Base-by-base conservation (phyloP, 2,329 filamentous ascomycete species). In the Simplicillium sp. region DNA sequence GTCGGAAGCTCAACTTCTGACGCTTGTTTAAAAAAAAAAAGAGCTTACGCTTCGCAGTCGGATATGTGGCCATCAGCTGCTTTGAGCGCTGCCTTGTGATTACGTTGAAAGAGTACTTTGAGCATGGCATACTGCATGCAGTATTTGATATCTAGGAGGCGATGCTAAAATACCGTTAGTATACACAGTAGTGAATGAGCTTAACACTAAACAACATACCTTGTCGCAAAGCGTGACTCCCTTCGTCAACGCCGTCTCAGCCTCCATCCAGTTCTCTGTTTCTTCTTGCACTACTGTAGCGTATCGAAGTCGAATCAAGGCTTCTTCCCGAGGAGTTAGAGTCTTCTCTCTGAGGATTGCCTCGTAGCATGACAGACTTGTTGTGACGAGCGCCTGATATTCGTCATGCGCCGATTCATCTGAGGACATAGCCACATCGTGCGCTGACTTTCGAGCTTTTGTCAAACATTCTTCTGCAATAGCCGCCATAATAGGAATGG, bases 401-500 rank as follows among this genome's bases (percentile, higher is more conserved):
- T 80, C 70, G n/a, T 75, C 68, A 8, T 84, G 56, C 32, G 71
- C 66, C 29, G 61, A 57, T 3, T 54, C 45, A 12, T 61, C 53
- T n/a, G 58, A 44, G 12, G 50, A 54, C 54, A 64, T 63, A 34
- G 63, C 62, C 1, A 63, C 57, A 40, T 72, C 60, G 40, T 73
- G 67, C 39, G 73, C 67, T 3, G 70, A 64, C 14, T 63, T 61
- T 44, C 81, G 76, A 13, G 85, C 85, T 40, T 78, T 80, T 18
- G 66, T 64, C 39, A 89, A 77, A 51, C 84, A 87, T 48, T 90
- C 84, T 51, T 90, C 84, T 3, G 84, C 83, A 12, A 87, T 68
- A n/a, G 74, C 75, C 7, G 87, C 66, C 43, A 89, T 66, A 8
- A 88, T 63, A 2, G 79, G 66, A 3, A 75, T 64, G 1, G 70